Percentiles rank a stretch among this genome's conserved stretches.
phyloP scores from a whole-genome alignment of 2,329 filamentous ascomycete genomes.

The Apiospora saccharicola region DNA sequence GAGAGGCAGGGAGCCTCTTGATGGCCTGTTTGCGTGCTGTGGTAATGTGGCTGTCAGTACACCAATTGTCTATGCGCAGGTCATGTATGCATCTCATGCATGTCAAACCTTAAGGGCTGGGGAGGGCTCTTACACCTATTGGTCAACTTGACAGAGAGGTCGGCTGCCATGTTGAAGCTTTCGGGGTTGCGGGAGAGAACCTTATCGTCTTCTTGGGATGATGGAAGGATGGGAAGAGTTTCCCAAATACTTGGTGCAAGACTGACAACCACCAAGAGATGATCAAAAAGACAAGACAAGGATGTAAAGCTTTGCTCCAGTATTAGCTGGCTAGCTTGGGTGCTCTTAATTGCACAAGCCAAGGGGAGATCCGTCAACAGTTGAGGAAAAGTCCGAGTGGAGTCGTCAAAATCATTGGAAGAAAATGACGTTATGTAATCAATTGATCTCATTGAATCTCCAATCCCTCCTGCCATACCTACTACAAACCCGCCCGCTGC shows the following conservation, averaged over 20 bases:
- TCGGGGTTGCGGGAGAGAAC: background rate
- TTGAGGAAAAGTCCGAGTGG: background rate
- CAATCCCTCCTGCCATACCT: background rate
- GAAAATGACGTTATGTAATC: conserved; percentile 2
- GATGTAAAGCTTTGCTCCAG: background rate
- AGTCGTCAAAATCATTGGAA: background rate
- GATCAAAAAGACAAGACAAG: conserved; percentile 11
- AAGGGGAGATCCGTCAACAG: background rate
- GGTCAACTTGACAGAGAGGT: conserved; percentile 23
- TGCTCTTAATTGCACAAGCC: background rate
- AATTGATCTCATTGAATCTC: background rate
- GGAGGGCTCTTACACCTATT: conserved; percentile 17
- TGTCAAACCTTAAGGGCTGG: background rate
- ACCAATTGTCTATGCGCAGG: background rate
- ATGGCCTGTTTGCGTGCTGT: conserved; percentile 58
- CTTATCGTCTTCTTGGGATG: conserved; percentile 11
- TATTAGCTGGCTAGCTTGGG: background rate
- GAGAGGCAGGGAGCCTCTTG: conserved; percentile 59
- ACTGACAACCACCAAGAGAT: background rate
- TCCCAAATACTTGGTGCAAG: background rate
- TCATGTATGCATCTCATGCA: background rate
- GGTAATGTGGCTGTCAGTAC: conserved; percentile 8
- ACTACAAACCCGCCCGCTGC: no score
- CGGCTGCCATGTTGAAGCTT: conserved; percentile 22
- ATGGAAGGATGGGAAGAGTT: background rate